A percentile compares a stretch with the other conserved stretches of the same genome.
These are phyloP conservation scores for Blastobotrys proliferans DNA, from an alignment of 1,139 yeast species.

Conservation along the genomic window DNA sequence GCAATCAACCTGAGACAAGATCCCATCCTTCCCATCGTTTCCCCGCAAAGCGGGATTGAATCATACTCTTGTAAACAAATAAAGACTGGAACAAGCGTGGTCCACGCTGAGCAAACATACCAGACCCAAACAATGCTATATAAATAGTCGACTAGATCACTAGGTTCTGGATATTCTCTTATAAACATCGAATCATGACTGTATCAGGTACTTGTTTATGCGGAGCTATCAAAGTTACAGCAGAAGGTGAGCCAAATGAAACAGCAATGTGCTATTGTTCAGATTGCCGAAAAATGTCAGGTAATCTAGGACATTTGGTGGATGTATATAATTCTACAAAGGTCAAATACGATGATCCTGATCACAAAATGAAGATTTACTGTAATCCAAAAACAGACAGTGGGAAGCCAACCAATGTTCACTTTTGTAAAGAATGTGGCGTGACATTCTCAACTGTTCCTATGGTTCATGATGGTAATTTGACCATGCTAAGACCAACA, in stretches of 20 bases:
- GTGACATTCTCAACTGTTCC: constrained; percentile 28
- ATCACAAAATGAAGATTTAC: constrained; percentile 20
- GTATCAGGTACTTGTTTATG: neutral
- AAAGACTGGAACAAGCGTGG: no score
- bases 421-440: constrained; percentile 30
- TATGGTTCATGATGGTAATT: constrained; percentile 24
- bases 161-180: neutral
- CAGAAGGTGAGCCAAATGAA: neutral
- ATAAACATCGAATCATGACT: neutral
- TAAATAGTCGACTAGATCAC: neutral
- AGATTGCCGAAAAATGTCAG: constrained; percentile 27
- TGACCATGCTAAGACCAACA: constrained; percentile 2
- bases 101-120: constrained; percentile 1
- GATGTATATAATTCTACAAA: constrained; percentile 20
- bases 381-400: constrained; percentile 24
- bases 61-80: no score
- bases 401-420: constrained; percentile 28
- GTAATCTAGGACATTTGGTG: constrained; percentile 30
- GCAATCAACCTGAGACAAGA: no score
- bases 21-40: no score
- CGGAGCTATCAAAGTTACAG: neutral
- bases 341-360: constrained; percentile 21
- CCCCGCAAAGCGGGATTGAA: no score
- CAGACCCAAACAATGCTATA: neutral
- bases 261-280: neutral